phyloP scores from a whole-genome alignment of 345 rosid genomes.

The Schrenkiella parvula region DNA sequence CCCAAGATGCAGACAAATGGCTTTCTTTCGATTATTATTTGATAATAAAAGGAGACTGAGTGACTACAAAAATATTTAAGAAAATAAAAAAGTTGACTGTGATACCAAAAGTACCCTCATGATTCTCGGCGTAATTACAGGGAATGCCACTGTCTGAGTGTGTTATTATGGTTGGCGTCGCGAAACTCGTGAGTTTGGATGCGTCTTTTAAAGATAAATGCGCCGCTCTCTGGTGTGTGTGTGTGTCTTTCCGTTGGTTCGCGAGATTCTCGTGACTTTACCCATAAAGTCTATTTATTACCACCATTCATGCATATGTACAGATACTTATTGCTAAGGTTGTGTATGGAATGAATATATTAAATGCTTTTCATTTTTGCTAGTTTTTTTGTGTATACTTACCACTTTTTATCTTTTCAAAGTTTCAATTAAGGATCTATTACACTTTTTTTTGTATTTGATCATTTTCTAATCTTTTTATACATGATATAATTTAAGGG shows the following conservation, averaged over 20 bases:
- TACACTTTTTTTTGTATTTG: neutral
- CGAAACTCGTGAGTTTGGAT: constrained; percentile 26
- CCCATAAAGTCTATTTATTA: constrained; percentile 11
- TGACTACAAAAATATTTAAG: neutral
- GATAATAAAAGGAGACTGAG: neutral
- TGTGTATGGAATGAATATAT: neutral
- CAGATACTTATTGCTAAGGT: neutral
- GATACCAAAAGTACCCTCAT: neutral
- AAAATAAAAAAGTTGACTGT: neutral
- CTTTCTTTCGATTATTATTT: neutral
- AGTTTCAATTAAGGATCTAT: neutral
- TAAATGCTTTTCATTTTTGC: neutral
- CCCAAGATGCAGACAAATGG: constrained; percentile 23
- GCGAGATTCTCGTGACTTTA: constrained; percentile 26
- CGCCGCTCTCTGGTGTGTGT: constrained; percentile 4
- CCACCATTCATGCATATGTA: neutral
- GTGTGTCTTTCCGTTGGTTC: neutral
- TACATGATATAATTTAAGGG: neutral
- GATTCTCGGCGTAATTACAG: neutral
- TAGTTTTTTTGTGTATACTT: no score
- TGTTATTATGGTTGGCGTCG: constrained; percentile 18
- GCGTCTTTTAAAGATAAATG: constrained; percentile 22
- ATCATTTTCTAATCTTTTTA: neutral
- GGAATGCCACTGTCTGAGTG: constrained; percentile 6
- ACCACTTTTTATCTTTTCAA: neutral